Base-by-base conservation (phyloP, 208 protist genomes). In the Angomonas ambiguus region DNA sequence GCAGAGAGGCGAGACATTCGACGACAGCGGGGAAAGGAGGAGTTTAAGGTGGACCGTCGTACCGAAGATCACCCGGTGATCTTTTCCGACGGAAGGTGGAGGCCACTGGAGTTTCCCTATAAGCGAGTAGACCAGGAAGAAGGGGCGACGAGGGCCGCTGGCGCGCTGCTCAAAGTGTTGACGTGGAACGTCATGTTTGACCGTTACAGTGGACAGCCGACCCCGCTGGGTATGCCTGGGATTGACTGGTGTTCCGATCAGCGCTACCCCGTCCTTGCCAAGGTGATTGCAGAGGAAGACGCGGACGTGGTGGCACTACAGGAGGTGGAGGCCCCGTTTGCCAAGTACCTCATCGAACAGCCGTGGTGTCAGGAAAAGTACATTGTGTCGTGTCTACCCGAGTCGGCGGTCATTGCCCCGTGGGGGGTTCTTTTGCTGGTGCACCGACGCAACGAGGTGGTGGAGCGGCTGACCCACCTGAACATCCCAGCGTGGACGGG, bases 151-250 rank as follows among this genome's bases (percentile, higher is more conserved):
- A 11, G 41, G 53, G 49, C 20, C 0, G 60, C 31, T 18, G 25
- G 35, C 41, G 20, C 38, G 32, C 22, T 30, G 27, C 65, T 96
- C 41, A 81, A 78, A 60, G 56, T 94, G 59, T 72, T 96, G 27
- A 91, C 91, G 62, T 96, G 88, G 87, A 96, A 96, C 69, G 91
- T 96, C 27, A 91, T 94, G 86, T 96, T 96, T 69, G 88, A 96
- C 65, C 79, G 91, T 5, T 96, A 93, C 83, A 93, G 82, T 66
- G 77, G 77, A 8, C 85, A 96, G 67, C 87, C 87, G 13, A 96
- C 91, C 1, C 91, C 91, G 34, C 76, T 96, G 20, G 91, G 91
- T 16, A 94, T 91, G 88, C 91, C 91, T 2, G 91, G 91, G 56
- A 94, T 96, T 51, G 88, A 96, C 75, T 96, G 86, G 86, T 96